Conservation (phyloP, 2,329 filamentous ascomycete genomes). For the Colletotrichum sp. region DNA sequence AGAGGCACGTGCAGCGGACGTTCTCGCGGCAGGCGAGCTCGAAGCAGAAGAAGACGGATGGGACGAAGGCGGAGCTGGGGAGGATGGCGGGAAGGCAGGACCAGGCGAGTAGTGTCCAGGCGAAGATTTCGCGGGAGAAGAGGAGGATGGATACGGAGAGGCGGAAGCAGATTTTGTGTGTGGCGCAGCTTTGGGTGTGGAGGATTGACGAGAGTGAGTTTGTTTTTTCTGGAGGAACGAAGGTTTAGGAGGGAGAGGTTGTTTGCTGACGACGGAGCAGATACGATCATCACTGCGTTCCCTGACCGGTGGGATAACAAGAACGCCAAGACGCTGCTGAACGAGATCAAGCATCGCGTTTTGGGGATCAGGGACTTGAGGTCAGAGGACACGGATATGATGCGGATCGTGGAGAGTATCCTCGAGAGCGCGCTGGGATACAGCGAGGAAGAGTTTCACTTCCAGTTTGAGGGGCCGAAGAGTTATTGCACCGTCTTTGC, state of each 20-base stretch:
- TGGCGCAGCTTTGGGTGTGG: conserved; percentile 28
- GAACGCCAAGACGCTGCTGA: conserved; percentile 24
- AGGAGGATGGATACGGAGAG: conserved; percentile 27
- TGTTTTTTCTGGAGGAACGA: too few species aligned
- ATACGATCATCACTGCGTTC: conserved; percentile 23
- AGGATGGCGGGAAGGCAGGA: conserved; percentile 22
- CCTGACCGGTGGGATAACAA: conserved; percentile 24
- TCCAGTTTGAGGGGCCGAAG: conserved; percentile 22
- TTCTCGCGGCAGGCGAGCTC: conserved; percentile 18
- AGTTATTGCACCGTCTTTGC: conserved; percentile 22
- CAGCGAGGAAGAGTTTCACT: conserved; percentile 24
- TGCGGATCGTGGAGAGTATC: conserved; percentile 6
- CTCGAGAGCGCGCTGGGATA: conserved; percentile 13
- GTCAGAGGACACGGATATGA: conserved; percentile 17
- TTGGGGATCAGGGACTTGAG: conserved; percentile 6
- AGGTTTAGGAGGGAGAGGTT: not conserved
- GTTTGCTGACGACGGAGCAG: not conserved
- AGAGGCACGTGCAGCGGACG: not conserved
- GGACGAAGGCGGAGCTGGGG: conserved; percentile 24
- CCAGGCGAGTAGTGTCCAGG: conserved; percentile 21
- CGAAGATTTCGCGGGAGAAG: conserved; percentile 16
- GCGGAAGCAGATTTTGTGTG: conserved; percentile 32
- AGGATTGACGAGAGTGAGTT: conserved; percentile 22
- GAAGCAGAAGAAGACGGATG: conserved; percentile 25
- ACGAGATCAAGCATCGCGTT: conserved; percentile 22